Evolutionary conservation across 2,329 filamentous ascomycete species (phyloP).

Genomic region (Calcarisporium arbuscula): DNA sequence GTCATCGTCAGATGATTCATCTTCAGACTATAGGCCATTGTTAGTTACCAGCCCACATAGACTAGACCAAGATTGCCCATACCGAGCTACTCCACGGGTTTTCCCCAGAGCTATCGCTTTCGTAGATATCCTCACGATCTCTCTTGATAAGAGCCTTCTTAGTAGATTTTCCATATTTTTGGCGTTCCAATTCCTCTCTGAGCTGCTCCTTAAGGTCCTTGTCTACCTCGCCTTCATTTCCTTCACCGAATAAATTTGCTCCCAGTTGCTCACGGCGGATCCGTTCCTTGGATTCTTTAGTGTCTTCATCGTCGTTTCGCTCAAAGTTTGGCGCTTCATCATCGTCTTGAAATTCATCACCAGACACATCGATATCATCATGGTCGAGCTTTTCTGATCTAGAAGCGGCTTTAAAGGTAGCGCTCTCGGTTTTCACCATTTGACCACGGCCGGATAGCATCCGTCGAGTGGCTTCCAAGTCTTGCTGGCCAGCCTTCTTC

Average conservation of each 20-base stretch:
- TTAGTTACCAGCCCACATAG: slow-evolving; percentile 13
- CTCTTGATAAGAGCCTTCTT: slow-evolving; percentile 77
- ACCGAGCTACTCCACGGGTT: slow-evolving; percentile 35
- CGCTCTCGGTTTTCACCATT: slow-evolving; percentile 62
- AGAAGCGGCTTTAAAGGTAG: slow-evolving; percentile 54
- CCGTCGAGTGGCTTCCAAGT: slow-evolving; percentile 53
- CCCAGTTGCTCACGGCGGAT: slow-evolving; percentile 78
- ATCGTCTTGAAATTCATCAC: slow-evolving; percentile 78
- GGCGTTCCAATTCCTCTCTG: slow-evolving; percentile 62
- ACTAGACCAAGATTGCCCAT: slow-evolving; percentile 7
- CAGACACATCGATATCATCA: slow-evolving; percentile 60
- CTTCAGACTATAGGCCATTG: slow-evolving; percentile 36
- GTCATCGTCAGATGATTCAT: slow-evolving; percentile 32
- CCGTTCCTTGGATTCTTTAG: slow-evolving; percentile 63
- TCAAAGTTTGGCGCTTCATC: slow-evolving; percentile 75
- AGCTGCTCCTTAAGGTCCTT: slow-evolving; percentile 65
- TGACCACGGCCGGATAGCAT: slow-evolving; percentile 46
- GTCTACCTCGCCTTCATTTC: slow-evolving; percentile 65
- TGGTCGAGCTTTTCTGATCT: slow-evolving; percentile 64
- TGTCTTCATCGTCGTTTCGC: slow-evolving; percentile 73
- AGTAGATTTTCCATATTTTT: slow-evolving; percentile 67
- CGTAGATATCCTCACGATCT: slow-evolving; percentile 83
- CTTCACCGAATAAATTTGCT: slow-evolving; percentile 74
- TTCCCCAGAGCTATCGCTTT: slow-evolving; percentile 54
- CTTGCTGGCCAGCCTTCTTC: slow-evolving; percentile 48